These are phyloP conservation scores for Pigoraptor vietnamica DNA, from an alignment of 78 protist genomes.

Conservation along the genomic window DNA sequence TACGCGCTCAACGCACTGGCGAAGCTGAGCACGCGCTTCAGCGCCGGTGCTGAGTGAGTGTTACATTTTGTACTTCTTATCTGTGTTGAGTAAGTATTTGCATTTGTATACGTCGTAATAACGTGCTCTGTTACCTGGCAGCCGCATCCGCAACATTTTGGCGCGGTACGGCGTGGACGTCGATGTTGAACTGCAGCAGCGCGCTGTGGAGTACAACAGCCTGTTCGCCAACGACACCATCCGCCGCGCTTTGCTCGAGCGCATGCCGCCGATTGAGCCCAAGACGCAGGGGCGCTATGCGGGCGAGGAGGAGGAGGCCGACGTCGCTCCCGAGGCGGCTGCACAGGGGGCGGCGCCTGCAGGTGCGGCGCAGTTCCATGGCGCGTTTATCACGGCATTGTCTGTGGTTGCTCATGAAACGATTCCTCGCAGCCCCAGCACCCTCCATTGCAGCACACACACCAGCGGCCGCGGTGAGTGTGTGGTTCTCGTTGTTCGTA, in stretches of 20 bases:
- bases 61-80: too few relatives aligned
- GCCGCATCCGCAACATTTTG: slow-evolving; percentile 8
- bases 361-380: background rate
- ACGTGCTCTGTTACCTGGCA: background rate
- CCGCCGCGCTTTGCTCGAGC: slow-evolving; percentile 33
- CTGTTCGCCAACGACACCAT: slow-evolving; percentile 42
- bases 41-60: background rate
- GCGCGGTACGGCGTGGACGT: background rate
- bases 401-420: background rate
- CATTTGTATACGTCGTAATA: too few relatives aligned
- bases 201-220: slow-evolving; percentile 74
- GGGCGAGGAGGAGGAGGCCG: background rate
- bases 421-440: too few relatives aligned
- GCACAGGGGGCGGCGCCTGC: background rate
- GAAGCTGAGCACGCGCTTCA: slow-evolving; percentile 66
- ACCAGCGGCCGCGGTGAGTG: too few relatives aligned
- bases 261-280: slow-evolving; percentile 32
- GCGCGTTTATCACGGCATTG: background rate
- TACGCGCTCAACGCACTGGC: slow-evolving; percentile 70
- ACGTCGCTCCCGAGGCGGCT: background rate
- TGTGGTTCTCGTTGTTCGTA: too few relatives aligned
- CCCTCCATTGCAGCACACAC: too few relatives aligned
- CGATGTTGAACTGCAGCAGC: slow-evolving; percentile 85
- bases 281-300: background rate
- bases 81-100: too few relatives aligned